These are phyloP conservation scores for Kodamaea nitidulidarum DNA, from an alignment of 805 yeast genomes.

Conservation along the genomic window DNA sequence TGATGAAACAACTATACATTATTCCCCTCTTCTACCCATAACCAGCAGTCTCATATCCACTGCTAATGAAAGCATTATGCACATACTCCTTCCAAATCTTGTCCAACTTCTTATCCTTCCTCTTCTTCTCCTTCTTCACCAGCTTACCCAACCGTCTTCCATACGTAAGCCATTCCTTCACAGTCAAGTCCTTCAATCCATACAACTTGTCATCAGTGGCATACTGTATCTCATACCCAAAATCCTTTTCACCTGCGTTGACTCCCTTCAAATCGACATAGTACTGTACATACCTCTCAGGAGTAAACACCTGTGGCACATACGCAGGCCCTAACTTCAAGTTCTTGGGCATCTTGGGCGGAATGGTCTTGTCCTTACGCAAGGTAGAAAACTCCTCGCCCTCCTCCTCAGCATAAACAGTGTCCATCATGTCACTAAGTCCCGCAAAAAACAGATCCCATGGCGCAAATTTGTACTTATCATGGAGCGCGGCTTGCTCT, in stretches of 20 bases:
- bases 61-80: slow-evolving; percentile 57
- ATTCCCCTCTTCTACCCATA: slow-evolving; percentile 24
- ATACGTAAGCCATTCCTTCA: slow-evolving; percentile 56
- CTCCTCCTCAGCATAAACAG: slow-evolving; percentile 15
- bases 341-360: slow-evolving; percentile 50
- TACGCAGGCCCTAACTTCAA: slow-evolving; percentile 73
- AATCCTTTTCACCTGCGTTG: slow-evolving; percentile 43
- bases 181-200: slow-evolving; percentile 51
- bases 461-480: slow-evolving; percentile 30
- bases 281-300: slow-evolving; percentile 68
- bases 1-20: no score
- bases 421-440: slow-evolving; percentile 33
- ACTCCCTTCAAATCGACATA: slow-evolving; percentile 57
- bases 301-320: slow-evolving; percentile 65
- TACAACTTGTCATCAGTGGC: slow-evolving; percentile 60
- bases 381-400: slow-evolving; percentile 8
- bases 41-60: slow-evolving; percentile 57
- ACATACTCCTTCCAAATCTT: slow-evolving; percentile 55
- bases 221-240: slow-evolving; percentile 64
- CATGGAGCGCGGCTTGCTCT: slow-evolving; percentile 15
- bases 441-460: slow-evolving; percentile 59
- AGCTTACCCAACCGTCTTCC: slow-evolving; percentile 53
- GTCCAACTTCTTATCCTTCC: slow-evolving; percentile 22
- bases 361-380: slow-evolving; percentile 58
- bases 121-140: slow-evolving; percentile 16